Evolutionary conservation across 176 grass and related monocot genomes (phyloP).

Genomic region (Bonia amplexicaulis): DNA sequence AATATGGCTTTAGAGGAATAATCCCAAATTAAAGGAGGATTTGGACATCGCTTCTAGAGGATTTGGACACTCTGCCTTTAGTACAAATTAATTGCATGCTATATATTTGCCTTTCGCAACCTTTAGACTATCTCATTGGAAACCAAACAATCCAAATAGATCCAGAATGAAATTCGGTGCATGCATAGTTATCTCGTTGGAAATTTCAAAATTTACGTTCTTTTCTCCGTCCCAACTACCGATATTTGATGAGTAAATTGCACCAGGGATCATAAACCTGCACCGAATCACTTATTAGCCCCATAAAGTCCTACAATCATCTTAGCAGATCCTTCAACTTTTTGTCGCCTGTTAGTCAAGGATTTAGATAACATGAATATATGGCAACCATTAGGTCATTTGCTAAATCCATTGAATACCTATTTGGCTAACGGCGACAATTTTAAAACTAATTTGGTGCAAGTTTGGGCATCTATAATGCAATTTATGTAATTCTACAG

Average conservation of each 20-base stretch:
- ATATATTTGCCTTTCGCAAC: background rate
- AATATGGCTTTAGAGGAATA: background rate
- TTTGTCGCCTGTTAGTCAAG: background rate
- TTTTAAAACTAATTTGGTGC: background rate
- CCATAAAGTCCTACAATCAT: background rate
- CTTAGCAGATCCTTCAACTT: background rate
- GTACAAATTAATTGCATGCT: background rate
- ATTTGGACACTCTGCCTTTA: background rate
- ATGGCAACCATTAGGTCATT: background rate
- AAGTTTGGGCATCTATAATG: background rate
- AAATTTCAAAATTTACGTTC: background rate
- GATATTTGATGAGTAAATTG: background rate
- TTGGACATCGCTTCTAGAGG: background rate
- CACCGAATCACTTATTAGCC: background rate
- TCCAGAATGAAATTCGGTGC: background rate
- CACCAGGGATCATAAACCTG: background rate
- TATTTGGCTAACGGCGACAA: background rate
- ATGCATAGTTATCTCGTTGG: background rate
- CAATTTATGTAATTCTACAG: background rate
- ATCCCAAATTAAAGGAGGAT: background rate
- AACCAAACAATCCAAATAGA: background rate
- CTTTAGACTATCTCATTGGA: background rate
- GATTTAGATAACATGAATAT: background rate
- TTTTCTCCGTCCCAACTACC: background rate
- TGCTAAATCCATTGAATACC: background rate